Evolutionary conservation across 176 grass and related monocot species (phyloP).

Genomic region (Eragrostis curvula): DNA sequence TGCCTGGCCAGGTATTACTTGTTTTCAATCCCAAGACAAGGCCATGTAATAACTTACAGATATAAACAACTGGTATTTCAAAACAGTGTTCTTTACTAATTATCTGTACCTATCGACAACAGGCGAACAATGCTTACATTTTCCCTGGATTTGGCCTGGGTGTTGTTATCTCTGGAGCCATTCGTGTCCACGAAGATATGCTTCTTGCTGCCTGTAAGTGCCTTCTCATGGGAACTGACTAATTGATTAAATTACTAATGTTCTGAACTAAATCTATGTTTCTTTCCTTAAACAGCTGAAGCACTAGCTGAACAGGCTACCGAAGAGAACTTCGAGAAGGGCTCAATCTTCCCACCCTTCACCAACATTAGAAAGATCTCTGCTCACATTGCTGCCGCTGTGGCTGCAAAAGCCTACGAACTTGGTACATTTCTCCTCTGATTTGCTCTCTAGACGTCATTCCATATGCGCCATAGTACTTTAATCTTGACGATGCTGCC

Average conservation of each 20-base stretch:
- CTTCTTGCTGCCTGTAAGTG: slow-evolving; percentile 98
- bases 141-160: slow-evolving; percentile 98
- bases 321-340: slow-evolving; percentile 70
- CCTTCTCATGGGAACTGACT: background rate
- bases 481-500: background rate
- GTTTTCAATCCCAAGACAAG: slow-evolving; percentile 20
- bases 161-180: slow-evolving; percentile 82
- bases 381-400: slow-evolving; percentile 77
- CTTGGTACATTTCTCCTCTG: slow-evolving; percentile 58
- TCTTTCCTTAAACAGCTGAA: slow-evolving; percentile 61
- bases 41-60: background rate
- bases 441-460: background rate
- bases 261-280: background rate
- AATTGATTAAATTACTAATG: background rate
- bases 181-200: slow-evolving; percentile 92
- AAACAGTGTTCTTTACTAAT: slow-evolving; percentile 31
- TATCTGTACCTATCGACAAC: slow-evolving; percentile 18
- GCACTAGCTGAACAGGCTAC: slow-evolving; percentile 80
- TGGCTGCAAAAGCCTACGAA: slow-evolving; percentile 93
- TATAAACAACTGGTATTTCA: background rate
- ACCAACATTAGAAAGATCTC: slow-evolving; percentile 92
- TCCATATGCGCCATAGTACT: background rate
- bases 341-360: slow-evolving; percentile 91
- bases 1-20: slow-evolving; percentile 84
- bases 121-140: slow-evolving; percentile 99